Evolutionary conservation across 352 stramenopile species (phyloP), one percentile per base, ranked within the genome.

Genomic region (Globisporangium heterothallicum): DNA sequence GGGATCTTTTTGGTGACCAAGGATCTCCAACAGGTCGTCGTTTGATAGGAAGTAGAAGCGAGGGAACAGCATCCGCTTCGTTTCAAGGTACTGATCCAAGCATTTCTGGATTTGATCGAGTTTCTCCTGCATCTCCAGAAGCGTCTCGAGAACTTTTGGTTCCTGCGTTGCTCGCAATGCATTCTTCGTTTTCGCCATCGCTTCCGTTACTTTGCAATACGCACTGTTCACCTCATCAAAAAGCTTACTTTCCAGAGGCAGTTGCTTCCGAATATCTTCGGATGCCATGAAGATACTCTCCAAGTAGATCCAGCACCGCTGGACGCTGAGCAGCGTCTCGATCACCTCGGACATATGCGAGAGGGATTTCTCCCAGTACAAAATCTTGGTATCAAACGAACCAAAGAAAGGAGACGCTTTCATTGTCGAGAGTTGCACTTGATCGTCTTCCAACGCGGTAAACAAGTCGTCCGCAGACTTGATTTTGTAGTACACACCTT

Each of bases 231-330:
- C 86, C 56, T 92, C 78, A 30, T 95, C 82, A 69, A 96, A 96
- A 3, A 96, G 62, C 41, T 72, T 74, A 25, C 68, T 85, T 57
- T 95, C 86, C 8, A 92, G 49, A 10, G 92, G 92, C 13, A 98
- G 63, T 59, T 98, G 92, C 69, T 97, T 97, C 8, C 84, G 85
- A 57, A 97, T 98, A 71, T 98, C 92, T 59, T 97, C 92, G 2
- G 79, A 95, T 1, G 86, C 89, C 86, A 97, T 97, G 57, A 98
- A 98, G 32, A 98, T 98, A 43, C 70, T 94, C 67, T 98, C 92
- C 35, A 98, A 57, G 58, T 97, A 98, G 16, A 97, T 97, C 92
- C 92, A 98, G 58, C 93, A 97, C 1, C 88, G 83, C 53, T 98
- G 92, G 13, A 98, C 90, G 7, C 70, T 74, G 7, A 97, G 66